phyloP scores from a whole-genome alignment of 2,329 filamentous ascomycete genomes.

The Monosporascus sp. region DNA sequence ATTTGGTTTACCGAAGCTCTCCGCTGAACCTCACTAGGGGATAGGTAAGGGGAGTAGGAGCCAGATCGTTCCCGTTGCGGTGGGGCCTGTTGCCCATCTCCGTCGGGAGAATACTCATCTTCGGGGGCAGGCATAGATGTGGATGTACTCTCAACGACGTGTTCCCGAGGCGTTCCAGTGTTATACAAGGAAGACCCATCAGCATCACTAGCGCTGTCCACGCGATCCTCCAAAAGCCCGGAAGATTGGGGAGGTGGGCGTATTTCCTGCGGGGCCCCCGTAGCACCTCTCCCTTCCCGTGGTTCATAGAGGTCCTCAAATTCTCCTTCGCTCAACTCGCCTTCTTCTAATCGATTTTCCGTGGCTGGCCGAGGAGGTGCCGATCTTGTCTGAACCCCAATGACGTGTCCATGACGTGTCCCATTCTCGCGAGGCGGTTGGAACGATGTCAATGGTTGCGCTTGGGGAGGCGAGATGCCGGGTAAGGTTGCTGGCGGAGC shows the following conservation, averaged over 20 bases:
- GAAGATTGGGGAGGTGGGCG: conserved; percentile 6
- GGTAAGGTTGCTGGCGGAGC: neutral
- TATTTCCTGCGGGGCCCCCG: neutral
- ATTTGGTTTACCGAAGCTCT: conserved; percentile 18
- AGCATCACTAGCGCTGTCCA: conserved; percentile 22
- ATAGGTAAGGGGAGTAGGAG: conserved; percentile 50
- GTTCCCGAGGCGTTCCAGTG: conserved; percentile 19
- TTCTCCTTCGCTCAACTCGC: conserved; percentile 70
- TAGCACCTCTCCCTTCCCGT: conserved; percentile 7
- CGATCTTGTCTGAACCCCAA: neutral
- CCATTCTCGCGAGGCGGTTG: neutral
- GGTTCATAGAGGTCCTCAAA: conserved; percentile 54
- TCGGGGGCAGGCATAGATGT: conserved; percentile 16
- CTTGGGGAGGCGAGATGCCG: neutral
- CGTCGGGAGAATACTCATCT: conserved; percentile 20
- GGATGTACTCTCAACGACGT: conserved; percentile 14
- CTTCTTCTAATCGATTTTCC: conserved; percentile 54
- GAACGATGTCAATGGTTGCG: neutral
- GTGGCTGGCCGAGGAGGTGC: neutral
- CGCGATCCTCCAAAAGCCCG: conserved; percentile 12
- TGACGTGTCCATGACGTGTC: neutral
- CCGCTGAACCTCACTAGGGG: conserved; percentile 41
- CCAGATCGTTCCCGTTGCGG: conserved; percentile 40
- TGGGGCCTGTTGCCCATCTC: conserved; percentile 22
- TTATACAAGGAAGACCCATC: conserved; percentile 30